Conservation (phyloP, 768 basidiomycete genomes). For the Pisolithus tinctorius region DNA sequence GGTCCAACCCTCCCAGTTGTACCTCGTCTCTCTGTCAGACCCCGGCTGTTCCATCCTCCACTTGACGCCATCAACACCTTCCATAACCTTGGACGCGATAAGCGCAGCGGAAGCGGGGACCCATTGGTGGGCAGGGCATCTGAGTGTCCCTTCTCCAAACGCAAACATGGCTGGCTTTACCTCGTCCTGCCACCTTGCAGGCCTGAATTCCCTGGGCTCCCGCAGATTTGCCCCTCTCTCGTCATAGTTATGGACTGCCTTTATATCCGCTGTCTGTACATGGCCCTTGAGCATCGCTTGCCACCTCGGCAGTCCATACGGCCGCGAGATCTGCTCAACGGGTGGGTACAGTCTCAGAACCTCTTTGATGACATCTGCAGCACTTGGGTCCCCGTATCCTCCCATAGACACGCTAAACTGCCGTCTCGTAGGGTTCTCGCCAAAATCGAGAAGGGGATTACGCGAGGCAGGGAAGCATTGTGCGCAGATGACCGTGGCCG, state of each 20-base stretch:
- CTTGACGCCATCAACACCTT: slow-evolving; percentile 23
- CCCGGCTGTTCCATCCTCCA: slow-evolving; percentile 25
- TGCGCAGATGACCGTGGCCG: slow-evolving; percentile 35
- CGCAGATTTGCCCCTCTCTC: slow-evolving; percentile 36
- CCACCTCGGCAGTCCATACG: slow-evolving; percentile 5
- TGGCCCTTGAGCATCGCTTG: slow-evolving; percentile 8
- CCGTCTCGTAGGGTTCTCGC: slow-evolving; percentile 23
- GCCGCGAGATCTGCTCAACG: slow-evolving; percentile 10
- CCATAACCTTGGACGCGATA: slow-evolving; percentile 37
- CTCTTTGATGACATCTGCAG: slow-evolving; percentile 13
- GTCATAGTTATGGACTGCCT: slow-evolving; percentile 23
- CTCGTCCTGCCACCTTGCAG: slow-evolving; percentile 9
- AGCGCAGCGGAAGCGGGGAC: slow-evolving; percentile 47
- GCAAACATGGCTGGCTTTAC: slow-evolving; percentile 27
- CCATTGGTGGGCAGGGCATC: slow-evolving; percentile 42
- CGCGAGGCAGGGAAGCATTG: slow-evolving; percentile 15
- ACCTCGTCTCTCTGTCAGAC: background rate
- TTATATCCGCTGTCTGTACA: slow-evolving; percentile 17
- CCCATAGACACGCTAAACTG: slow-evolving; percentile 14
- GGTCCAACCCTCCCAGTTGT: slow-evolving; percentile 23
- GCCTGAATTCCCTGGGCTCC: slow-evolving; percentile 31
- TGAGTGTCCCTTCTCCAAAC: slow-evolving; percentile 38
- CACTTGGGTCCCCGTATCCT: slow-evolving; percentile 9
- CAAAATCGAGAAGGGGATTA: slow-evolving; percentile 31
- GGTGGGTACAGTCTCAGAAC: slow-evolving; percentile 10